These are phyloP conservation scores for Trypethelium eluteriae DNA, from an alignment of 495 filamentous ascomycete genomes.

Conservation along the genomic window DNA sequence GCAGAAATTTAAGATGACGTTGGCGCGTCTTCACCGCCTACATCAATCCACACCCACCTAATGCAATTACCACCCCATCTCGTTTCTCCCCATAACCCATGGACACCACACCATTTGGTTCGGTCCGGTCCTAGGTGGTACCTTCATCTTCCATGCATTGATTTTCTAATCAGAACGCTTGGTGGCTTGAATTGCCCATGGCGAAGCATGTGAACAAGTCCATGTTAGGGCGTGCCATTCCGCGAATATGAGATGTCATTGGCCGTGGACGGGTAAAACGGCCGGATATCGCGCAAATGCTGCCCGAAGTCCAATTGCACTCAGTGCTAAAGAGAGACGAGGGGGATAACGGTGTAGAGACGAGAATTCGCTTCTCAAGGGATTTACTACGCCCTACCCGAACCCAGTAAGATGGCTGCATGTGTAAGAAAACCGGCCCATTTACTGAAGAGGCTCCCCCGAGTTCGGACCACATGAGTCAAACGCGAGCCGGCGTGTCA, in stretches of 20 bases:
- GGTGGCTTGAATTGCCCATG: no score
- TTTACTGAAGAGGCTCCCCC: not conserved
- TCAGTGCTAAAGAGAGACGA: not conserved
- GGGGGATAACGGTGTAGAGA: not conserved
- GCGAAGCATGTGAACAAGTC: not conserved
- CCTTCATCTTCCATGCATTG: no score
- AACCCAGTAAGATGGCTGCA: not conserved
- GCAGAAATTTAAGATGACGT: not conserved
- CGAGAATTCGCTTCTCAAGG: not conserved
- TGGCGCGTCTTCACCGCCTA: no score
- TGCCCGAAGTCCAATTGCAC: not conserved
- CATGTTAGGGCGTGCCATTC: not conserved
- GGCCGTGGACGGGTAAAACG: conserved; percentile 4
- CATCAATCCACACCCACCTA: no score
- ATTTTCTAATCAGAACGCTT: no score
- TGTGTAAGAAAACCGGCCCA: not conserved
- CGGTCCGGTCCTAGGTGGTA: no score
- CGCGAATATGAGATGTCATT: not conserved
- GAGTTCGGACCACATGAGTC: conserved; percentile 3
- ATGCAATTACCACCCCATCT: no score
- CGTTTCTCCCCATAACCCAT: no score
- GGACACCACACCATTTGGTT: no score
- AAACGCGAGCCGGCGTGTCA: not conserved
- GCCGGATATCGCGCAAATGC: not conserved
- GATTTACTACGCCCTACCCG: not conserved